phyloP scores from a whole-genome alignment of 805 yeast species.

The Candida nanaspora region DNA sequence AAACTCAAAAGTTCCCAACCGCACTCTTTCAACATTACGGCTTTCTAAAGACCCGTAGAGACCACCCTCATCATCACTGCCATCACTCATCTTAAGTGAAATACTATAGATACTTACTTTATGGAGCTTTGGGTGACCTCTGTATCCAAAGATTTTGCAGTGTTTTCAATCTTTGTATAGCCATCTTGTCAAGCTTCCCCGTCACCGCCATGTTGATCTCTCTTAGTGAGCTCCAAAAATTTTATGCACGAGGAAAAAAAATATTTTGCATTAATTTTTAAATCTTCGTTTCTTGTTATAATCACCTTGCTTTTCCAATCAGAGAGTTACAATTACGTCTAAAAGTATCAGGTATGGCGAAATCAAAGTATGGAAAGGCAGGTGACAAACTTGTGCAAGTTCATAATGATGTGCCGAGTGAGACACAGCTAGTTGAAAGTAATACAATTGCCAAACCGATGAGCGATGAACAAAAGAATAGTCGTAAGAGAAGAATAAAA shows the following conservation, averaged over 20 bases:
- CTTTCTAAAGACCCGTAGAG: conserved; percentile 55
- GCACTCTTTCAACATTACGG: conserved; percentile 59
- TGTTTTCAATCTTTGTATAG: no score
- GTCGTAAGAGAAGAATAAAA: conserved; percentile 57
- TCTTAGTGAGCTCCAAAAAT: no score
- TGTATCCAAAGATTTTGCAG: no score
- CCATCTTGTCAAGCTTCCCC: no score
- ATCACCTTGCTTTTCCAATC: no score
- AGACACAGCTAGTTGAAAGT: neutral
- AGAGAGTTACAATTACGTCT: neutral
- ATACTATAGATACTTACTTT: no score
- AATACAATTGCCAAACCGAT: conserved; percentile 55
- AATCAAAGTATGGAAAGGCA: conserved; percentile 1
- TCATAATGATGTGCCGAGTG: neutral
- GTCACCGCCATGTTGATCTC: no score
- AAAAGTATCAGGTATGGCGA: neutral
- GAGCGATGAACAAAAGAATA: conserved; percentile 53
- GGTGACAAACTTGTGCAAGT: neutral
- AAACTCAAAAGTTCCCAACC: conserved; percentile 60
- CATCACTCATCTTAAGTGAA: conserved; percentile 5
- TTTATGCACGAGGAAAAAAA: no score
- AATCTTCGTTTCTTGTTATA: no score
- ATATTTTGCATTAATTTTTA: no score
- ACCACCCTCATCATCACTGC: conserved; percentile 27
- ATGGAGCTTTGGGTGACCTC: no score